These are phyloP conservation scores for Zygosaccharomyces pseudobailii DNA, from an alignment of 1,139 yeast genomes.

Conservation along the genomic window DNA sequence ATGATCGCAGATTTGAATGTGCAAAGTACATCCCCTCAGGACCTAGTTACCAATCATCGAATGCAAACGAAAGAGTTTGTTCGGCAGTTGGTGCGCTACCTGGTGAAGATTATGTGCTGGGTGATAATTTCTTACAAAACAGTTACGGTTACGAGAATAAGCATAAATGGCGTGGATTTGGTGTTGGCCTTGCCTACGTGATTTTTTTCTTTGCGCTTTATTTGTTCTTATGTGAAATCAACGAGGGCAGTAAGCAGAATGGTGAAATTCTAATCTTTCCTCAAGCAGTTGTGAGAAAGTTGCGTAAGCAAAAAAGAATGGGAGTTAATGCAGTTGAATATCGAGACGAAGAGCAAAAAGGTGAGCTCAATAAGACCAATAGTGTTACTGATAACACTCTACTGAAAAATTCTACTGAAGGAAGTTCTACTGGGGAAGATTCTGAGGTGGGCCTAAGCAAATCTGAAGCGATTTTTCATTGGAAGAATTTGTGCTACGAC, in stretches of 20 bases:
- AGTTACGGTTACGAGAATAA: constrained; percentile 50
- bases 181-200: constrained; percentile 46
- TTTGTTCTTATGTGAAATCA: constrained; percentile 54
- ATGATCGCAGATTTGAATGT: constrained; percentile 41
- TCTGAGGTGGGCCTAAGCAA: constrained; percentile 19
- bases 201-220: constrained; percentile 34
- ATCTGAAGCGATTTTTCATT: constrained; percentile 57
- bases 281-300: constrained; percentile 38
- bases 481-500: constrained; percentile 75
- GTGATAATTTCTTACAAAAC: constrained; percentile 53
- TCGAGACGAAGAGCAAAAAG: constrained; percentile 24
- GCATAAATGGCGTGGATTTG: constrained; percentile 83
- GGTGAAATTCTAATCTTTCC: constrained; percentile 78
- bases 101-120: constrained; percentile 52
- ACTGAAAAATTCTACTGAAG: constrained; percentile 18
- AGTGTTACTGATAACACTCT: constrained; percentile 19
- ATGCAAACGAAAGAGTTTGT: constrained; percentile 49
- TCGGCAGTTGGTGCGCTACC: constrained; percentile 57
- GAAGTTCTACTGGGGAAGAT: constrained; percentile 10
- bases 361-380: constrained; percentile 12
- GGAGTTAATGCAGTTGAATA: constrained; percentile 12
- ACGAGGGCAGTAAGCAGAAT: constrained; percentile 72
- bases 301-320: constrained; percentile 31
- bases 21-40: constrained; percentile 51
- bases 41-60: constrained; percentile 40